Conservation (phyloP, 192 early-diverging fungal species). For the Thamnidium elegans region DNA sequence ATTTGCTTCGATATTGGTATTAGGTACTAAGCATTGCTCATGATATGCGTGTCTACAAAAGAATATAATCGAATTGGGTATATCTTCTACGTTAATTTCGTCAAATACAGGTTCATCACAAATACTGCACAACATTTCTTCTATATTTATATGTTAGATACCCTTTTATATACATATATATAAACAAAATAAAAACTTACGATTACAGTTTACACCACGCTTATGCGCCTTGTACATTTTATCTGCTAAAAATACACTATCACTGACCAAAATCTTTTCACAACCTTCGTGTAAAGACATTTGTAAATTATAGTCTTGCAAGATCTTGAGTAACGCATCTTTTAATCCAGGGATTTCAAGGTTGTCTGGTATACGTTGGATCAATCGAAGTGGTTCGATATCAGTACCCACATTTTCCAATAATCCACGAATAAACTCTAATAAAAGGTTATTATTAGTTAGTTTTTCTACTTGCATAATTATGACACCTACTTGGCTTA, state of each 20-base stretch:
- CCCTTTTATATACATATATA: no score
- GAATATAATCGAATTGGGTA: constrained; percentile 68
- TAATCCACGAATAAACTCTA: constrained; percentile 88
- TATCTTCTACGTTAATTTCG: constrained; percentile 19
- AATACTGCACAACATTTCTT: constrained; percentile 42
- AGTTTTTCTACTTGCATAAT: neutral
- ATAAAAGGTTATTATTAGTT: neutral
- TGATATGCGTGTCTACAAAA: constrained; percentile 93
- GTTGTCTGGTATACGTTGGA: constrained; percentile 75
- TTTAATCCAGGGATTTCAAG: constrained; percentile 82
- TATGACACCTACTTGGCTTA: constrained; percentile 73
- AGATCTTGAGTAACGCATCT: constrained; percentile 78
- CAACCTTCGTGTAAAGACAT: constrained; percentile 88
- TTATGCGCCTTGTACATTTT: constrained; percentile 66
- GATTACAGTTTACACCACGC: constrained; percentile 58
- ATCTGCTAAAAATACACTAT: constrained; percentile 78
- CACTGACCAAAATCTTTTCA: constrained; percentile 84
- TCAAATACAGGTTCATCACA: constrained; percentile 51
- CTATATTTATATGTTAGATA: constrained; percentile 15
- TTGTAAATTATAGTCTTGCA: constrained; percentile 91
- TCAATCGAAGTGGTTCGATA: constrained; percentile 79
- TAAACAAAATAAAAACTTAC: constrained; percentile 39
- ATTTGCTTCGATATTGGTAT: constrained; percentile 40
- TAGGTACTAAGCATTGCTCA: constrained; percentile 72
- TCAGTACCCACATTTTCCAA: constrained; percentile 87